These are phyloP conservation scores for Nepenthes alata DNA, from an alignment of 179 eudicot species.

Conservation along the genomic window DNA sequence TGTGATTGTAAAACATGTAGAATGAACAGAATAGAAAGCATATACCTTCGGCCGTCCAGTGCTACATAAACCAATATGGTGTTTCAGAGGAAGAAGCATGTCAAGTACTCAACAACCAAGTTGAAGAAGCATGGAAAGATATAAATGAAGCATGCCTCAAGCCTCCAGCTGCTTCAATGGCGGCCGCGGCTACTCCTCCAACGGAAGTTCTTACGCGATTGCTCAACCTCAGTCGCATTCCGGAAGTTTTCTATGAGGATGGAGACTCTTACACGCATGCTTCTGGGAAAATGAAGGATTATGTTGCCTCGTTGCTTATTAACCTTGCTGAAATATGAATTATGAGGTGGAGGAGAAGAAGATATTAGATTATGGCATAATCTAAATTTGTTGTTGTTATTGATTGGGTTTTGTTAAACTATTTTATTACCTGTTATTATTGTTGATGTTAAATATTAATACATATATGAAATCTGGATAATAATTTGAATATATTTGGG, in stretches of 20 bases:
- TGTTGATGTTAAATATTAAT: no score
- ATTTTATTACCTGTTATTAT: no score
- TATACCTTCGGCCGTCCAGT: neutral
- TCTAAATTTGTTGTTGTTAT: no score
- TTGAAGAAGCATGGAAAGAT: slow-evolving; percentile 8
- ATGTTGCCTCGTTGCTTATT: neutral
- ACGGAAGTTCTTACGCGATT: neutral
- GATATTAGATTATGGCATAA: no score
- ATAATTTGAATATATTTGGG: no score
- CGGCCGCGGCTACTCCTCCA: neutral
- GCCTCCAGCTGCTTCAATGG: neutral
- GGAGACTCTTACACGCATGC: neutral
- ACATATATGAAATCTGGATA: no score
- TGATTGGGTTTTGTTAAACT: no score
- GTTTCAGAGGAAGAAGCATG: slow-evolving; percentile 4
- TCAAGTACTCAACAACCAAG: neutral
- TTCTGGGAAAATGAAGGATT: neutral
- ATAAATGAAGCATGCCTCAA: neutral
- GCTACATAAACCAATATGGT: slow-evolving; percentile 5
- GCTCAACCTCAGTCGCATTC: neutral
- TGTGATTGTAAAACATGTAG: neutral
- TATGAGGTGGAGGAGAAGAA: no score
- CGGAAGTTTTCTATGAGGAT: neutral
- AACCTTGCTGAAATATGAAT: neutral
- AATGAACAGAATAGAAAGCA: slow-evolving; percentile 1